Evolutionary conservation across 495 filamentous ascomycete genomes (phyloP).

Genomic region (Xylaria flabelliformis): DNA sequence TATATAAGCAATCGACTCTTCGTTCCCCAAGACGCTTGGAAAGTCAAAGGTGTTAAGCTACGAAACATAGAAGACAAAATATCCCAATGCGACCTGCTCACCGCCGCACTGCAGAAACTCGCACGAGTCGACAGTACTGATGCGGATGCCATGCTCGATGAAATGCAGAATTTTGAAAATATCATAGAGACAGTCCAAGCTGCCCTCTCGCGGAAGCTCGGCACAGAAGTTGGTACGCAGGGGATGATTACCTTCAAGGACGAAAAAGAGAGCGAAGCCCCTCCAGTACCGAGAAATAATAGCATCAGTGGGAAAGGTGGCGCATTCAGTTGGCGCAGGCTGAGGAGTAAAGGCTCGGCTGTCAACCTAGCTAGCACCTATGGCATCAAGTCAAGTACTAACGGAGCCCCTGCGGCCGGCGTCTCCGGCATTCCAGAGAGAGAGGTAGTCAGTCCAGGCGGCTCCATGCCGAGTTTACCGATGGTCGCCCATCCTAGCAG

Average conservation of each 20-base stretch:
- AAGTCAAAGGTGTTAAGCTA: constrained; percentile 90
- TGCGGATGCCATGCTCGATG: constrained; percentile 88
- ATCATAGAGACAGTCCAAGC: constrained; percentile 86
- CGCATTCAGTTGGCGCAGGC: constrained; percentile 79
- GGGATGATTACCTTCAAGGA: constrained; percentile 70
- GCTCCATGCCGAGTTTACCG: constrained; percentile 72
- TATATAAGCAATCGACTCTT: constrained; percentile 92
- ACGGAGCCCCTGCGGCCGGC: constrained; percentile 32
- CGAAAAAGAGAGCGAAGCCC: constrained; percentile 47
- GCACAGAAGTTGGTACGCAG: constrained; percentile 86
- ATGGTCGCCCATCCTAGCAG: constrained; percentile 76
- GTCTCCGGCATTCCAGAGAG: constrained; percentile 38
- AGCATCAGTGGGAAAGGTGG: constrained; percentile 71
- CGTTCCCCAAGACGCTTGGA: constrained; percentile 90
- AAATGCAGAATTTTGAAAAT: constrained; percentile 91
- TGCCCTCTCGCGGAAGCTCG: constrained; percentile 79
- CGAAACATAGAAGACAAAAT: constrained; percentile 93
- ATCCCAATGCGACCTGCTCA: constrained; percentile 88
- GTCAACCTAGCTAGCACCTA: constrained; percentile 56
- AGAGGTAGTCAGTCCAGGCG: constrained; percentile 31
- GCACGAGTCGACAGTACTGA: constrained; percentile 84
- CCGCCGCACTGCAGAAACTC: constrained; percentile 85
- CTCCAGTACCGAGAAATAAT: constrained; percentile 56
- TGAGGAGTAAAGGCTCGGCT: constrained; percentile 87
- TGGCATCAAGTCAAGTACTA: constrained; percentile 48